Evolutionary conservation across 1,284 basidiomycete genomes (phyloP).

Genomic region (Rhodotorula sp.): DNA sequence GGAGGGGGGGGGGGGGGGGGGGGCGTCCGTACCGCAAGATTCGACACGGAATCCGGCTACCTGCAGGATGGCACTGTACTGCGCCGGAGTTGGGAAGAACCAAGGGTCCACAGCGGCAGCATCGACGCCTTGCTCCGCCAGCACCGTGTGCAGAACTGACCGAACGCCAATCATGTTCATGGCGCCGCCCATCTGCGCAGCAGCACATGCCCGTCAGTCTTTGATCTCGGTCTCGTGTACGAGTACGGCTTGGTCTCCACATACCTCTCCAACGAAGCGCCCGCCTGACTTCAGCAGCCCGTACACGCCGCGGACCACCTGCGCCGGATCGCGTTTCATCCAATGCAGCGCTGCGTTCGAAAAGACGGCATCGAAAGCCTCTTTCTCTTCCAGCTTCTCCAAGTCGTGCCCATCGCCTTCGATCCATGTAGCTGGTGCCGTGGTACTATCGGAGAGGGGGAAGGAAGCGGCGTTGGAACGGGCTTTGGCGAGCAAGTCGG

Average conservation of each 20-base stretch:
- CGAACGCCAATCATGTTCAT: conserved; percentile 67
- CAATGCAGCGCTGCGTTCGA: conserved; percentile 77
- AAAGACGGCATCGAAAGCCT: conserved; percentile 60
- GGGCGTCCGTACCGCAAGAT: conserved; percentile 28
- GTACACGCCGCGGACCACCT: conserved; percentile 62
- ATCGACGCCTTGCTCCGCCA: conserved; percentile 60
- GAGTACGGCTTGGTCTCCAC: neutral
- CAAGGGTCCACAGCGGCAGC: conserved; percentile 67
- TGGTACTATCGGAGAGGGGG: conserved; percentile 48
- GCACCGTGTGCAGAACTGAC: conserved; percentile 59
- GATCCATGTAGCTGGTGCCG: conserved; percentile 27
- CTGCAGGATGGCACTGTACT: conserved; percentile 57
- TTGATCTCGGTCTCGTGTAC: neutral
- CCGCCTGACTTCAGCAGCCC: conserved; percentile 66
- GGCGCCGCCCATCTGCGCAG: conserved; percentile 72
- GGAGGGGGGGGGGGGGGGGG: no score
- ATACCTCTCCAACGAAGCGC: conserved; percentile 62
- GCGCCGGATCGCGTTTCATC: conserved; percentile 70
- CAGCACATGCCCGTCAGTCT: no score
- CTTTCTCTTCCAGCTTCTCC: conserved; percentile 40
- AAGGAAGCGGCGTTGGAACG: conserved; percentile 53
- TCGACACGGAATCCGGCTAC: conserved; percentile 28
- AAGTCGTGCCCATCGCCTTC: conserved; percentile 57
- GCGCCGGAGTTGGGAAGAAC: conserved; percentile 71
- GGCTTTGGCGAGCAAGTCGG: conserved; percentile 61